Percentiles rank a stretch among this genome's conserved stretches.
These are phyloP conservation scores for Teratosphaeria zuluensis DNA, from an alignment of 2,329 filamentous ascomycete genomes.

Conservation along the genomic window DNA sequence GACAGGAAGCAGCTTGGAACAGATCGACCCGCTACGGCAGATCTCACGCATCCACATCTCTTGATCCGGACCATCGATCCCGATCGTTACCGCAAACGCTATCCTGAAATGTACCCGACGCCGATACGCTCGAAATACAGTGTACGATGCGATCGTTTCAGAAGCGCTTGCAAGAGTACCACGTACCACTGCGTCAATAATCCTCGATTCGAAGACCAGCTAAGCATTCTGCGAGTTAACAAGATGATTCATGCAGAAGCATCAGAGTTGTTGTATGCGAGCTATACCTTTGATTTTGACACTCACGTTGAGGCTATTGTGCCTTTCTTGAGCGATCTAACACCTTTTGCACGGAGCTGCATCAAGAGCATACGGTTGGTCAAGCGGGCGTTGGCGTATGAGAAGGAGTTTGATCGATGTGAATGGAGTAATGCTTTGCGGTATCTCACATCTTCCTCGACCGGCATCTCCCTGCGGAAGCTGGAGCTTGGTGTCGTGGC, in stretches of 20 bases:
- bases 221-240: slow-evolving; percentile 21
- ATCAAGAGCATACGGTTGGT: slow-evolving; percentile 44
- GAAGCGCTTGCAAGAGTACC: slow-evolving; percentile 37
- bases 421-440: slow-evolving; percentile 48
- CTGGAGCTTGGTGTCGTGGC: slow-evolving; percentile 44
- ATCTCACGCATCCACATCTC: slow-evolving; percentile 25
- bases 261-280: slow-evolving; percentile 46
- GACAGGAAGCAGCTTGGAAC: slow-evolving; percentile 16
- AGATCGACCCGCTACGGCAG: slow-evolving; percentile 7
- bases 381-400: slow-evolving; percentile 46
- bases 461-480: slow-evolving; percentile 29
- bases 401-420: slow-evolving; percentile 45
- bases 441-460: slow-evolving; percentile 29
- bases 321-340: slow-evolving; percentile 51
- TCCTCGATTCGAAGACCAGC: slow-evolving; percentile 25
- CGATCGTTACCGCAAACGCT: slow-evolving; percentile 17
- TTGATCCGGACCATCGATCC: slow-evolving; percentile 37
- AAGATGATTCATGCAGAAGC: slow-evolving; percentile 46
- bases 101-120: slow-evolving; percentile 16
- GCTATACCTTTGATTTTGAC: slow-evolving; percentile 51
- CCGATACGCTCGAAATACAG: slow-evolving; percentile 29
- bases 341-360: slow-evolving; percentile 37
- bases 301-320: slow-evolving; percentile 50
- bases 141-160: slow-evolving; percentile 32
- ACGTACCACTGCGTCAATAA: slow-evolving; percentile 46